Evolutionary conservation across 768 basidiomycete species (phyloP).

Genomic region (Pleurotus tuoliensis): DNA sequence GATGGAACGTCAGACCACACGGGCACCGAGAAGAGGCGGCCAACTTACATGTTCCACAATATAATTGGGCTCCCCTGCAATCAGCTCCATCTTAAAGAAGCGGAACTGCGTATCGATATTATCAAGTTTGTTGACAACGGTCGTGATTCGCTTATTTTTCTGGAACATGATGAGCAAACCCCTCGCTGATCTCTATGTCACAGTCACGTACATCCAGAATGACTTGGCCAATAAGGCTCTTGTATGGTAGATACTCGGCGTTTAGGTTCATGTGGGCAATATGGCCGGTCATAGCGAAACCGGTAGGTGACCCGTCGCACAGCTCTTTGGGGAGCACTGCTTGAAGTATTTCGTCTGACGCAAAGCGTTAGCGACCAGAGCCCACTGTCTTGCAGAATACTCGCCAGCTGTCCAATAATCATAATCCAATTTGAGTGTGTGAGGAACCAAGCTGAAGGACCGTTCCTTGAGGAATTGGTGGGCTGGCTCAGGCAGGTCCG

Average conservation of each 20-base stretch:
- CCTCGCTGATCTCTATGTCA: constrained; percentile 5
- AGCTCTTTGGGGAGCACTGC: constrained; percentile 78
- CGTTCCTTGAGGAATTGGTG: constrained; percentile 53
- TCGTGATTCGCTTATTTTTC: constrained; percentile 84
- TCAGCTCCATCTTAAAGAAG: constrained; percentile 93
- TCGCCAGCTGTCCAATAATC: constrained; percentile 86
- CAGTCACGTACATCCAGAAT: constrained; percentile 77
- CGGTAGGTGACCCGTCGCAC: constrained; percentile 74
- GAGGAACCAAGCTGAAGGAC: constrained; percentile 49
- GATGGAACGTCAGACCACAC: constrained; percentile 4
- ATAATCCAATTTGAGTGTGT: constrained; percentile 70
- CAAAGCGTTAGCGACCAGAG: background rate
- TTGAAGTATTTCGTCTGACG: constrained; percentile 77
- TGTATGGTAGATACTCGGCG: constrained; percentile 88
- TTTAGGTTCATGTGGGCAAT: constrained; percentile 92
- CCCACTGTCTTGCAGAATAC: background rate
- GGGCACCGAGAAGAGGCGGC: background rate
- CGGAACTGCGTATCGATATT: constrained; percentile 83
- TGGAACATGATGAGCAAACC: constrained; percentile 23
- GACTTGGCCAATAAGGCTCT: constrained; percentile 86
- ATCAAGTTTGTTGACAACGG: constrained; percentile 94
- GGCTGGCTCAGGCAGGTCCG: constrained; percentile 57
- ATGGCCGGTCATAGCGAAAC: constrained; percentile 88
- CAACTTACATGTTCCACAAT: constrained; percentile 80
- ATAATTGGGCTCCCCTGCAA: constrained; percentile 88